Percentiles rank a stretch among this genome's conserved stretches.
Conservation (phyloP, 257 asterid species). For the Fraxinus americana region DNA sequence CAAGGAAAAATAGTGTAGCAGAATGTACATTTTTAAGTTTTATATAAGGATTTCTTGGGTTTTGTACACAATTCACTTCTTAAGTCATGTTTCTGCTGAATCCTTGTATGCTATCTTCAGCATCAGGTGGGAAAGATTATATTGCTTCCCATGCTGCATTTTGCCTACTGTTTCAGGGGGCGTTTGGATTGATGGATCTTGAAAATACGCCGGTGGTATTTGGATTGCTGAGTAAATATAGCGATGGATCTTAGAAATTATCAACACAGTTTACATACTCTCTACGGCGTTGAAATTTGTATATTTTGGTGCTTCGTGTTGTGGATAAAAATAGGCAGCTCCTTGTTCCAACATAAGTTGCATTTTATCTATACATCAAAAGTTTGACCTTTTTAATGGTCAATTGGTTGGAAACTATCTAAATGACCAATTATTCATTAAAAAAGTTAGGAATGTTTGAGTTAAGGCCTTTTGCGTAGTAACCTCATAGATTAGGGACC, state of each 20-base stretch:
- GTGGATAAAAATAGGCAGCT: too few species aligned
- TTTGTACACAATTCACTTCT: conserved; percentile 2
- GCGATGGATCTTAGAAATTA: not conserved
- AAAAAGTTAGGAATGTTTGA: too few species aligned
- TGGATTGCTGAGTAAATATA: not conserved
- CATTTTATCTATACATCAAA: too few species aligned
- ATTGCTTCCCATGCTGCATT: not conserved
- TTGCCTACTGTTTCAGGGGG: not conserved
- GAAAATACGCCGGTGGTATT: not conserved
- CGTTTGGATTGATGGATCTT: not conserved
- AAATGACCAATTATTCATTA: too few species aligned
- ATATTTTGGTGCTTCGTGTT: not conserved
- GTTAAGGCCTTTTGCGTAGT: too few species aligned
- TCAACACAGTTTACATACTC: not conserved
- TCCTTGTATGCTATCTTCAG: not conserved
- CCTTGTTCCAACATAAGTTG: too few species aligned
- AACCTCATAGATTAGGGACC: too few species aligned
- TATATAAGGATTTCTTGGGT: conserved; percentile 19
- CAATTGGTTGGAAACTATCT: too few species aligned
- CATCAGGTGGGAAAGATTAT: not conserved
- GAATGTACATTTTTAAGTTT: conserved; percentile 21
- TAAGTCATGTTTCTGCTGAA: not conserved
- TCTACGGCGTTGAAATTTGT: too few species aligned
- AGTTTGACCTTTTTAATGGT: too few species aligned
- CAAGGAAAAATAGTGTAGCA: conserved; percentile 30